Conservation (phyloP, 2,329 filamentous ascomycete species). For the Phialophora macrospora region DNA sequence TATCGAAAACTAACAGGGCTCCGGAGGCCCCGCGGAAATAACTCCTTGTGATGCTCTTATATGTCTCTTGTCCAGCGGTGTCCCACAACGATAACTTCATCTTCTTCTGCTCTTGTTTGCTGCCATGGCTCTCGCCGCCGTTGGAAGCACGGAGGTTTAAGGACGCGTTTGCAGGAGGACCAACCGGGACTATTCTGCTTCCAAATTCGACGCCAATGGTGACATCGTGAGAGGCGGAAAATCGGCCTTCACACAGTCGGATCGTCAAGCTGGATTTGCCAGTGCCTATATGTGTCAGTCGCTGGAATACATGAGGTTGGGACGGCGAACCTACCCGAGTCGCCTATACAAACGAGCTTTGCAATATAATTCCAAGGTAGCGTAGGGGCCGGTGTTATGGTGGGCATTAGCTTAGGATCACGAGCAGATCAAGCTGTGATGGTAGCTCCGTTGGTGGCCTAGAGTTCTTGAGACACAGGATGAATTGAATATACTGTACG, state of each 20-base stretch:
- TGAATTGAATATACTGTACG: background rate
- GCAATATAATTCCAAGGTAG: constrained; percentile 97
- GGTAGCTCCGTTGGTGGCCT: background rate
- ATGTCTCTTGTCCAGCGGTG: constrained; percentile 94
- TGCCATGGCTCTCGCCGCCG: constrained; percentile 13
- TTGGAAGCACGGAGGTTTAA: constrained; percentile 58
- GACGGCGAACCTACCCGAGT: constrained; percentile 70
- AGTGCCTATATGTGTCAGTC: constrained; percentile 45
- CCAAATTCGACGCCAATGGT: constrained; percentile 98
- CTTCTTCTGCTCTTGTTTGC: constrained; percentile 38
- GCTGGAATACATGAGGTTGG: background rate
- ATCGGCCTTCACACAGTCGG: constrained; percentile 93
- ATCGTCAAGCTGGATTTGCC: constrained; percentile 93
- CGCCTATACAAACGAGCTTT: constrained; percentile 97
- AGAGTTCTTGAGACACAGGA: background rate
- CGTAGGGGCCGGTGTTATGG: constrained; percentile 32
- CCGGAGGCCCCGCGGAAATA: constrained; percentile 85
- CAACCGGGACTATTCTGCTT: constrained; percentile 87
- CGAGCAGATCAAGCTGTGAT: background rate
- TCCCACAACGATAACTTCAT: constrained; percentile 75
- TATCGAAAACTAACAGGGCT: constrained; percentile 90
- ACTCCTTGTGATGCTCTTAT: constrained; percentile 92
- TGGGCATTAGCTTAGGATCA: constrained; percentile 34
- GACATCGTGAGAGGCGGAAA: constrained; percentile 92
- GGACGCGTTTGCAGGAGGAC: constrained; percentile 72